These are phyloP conservation scores for Chrysanthemum seticuspe DNA, from an alignment of 129 eudicot species.

Conservation along the genomic window DNA sequence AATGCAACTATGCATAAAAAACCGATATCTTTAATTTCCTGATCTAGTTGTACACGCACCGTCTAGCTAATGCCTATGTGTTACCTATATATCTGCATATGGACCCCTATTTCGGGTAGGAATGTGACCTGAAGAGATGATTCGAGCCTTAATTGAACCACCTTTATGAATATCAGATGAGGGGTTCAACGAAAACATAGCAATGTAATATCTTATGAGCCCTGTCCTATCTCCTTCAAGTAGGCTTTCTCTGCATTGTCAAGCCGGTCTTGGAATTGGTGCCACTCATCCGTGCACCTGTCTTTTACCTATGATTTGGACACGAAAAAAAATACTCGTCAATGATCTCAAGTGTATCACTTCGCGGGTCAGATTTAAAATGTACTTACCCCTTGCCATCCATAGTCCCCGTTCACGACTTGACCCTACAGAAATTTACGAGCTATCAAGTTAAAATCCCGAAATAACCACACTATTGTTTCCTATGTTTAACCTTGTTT, in stretches of 20 bases:
- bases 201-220: not conserved
- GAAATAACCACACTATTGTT: no score
- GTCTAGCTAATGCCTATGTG: no score
- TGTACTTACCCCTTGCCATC: conserved; percentile 17
- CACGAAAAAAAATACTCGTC: not conserved
- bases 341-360: not conserved
- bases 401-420: not conserved
- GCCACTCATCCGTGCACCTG: conserved; percentile 23
- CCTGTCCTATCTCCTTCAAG: not conserved
- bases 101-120: no score
- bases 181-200: not conserved
- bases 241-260: conserved; percentile 9
- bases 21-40: no score
- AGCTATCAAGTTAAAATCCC: not conserved
- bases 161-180: conserved; percentile 2
- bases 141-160: not conserved
- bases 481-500: no score
- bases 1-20: no score
- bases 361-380: not conserved
- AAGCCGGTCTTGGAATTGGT: conserved; percentile 21
- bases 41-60: no score
- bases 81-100: no score
- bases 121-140: not conserved
- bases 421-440: not conserved
- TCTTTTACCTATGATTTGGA: conserved; percentile 16